Evolutionary conservation across 164 flowering plant genomes (phyloP).

Genomic region (Sedum album): DNA sequence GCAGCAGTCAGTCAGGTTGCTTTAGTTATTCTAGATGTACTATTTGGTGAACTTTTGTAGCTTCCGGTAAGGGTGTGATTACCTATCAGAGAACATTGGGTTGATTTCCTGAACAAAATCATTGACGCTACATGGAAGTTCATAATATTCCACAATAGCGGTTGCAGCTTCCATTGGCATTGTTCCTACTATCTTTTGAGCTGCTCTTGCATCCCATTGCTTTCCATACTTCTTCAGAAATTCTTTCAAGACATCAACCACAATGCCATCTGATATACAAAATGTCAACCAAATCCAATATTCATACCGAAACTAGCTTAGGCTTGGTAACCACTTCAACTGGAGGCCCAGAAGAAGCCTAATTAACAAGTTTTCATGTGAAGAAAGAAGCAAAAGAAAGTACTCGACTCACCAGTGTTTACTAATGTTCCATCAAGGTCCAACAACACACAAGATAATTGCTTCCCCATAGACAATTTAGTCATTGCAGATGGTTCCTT

Average conservation of each 20-base stretch:
- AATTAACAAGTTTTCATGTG: background rate
- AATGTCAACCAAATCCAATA: background rate
- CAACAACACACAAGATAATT: slow-evolving; percentile 60
- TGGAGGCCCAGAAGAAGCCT: background rate
- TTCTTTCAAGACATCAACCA: slow-evolving; percentile 47
- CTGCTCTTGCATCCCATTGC: slow-evolving; percentile 72
- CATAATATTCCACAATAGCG: slow-evolving; percentile 69
- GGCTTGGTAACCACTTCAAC: background rate
- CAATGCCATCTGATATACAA: slow-evolving; percentile 52
- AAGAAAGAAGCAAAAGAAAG: background rate
- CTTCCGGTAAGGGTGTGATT: slow-evolving; percentile 13
- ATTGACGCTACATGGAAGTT: slow-evolving; percentile 51
- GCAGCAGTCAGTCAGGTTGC: background rate
- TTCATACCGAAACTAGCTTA: background rate
- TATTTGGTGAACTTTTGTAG: background rate
- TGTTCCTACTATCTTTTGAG: slow-evolving; percentile 54
- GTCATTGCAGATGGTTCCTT: background rate
- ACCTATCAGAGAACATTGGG: slow-evolving; percentile 67
- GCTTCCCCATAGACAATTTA: slow-evolving; percentile 34
- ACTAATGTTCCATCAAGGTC: slow-evolving; percentile 95
- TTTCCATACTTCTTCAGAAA: slow-evolving; percentile 65
- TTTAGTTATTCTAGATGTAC: background rate
- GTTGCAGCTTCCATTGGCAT: slow-evolving; percentile 67
- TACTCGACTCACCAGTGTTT: slow-evolving; percentile 55
- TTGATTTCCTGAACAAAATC: slow-evolving; percentile 55